Base-by-base conservation (phyloP, 2,329 filamentous ascomycete species). In the Aspergillus awamori region DNA sequence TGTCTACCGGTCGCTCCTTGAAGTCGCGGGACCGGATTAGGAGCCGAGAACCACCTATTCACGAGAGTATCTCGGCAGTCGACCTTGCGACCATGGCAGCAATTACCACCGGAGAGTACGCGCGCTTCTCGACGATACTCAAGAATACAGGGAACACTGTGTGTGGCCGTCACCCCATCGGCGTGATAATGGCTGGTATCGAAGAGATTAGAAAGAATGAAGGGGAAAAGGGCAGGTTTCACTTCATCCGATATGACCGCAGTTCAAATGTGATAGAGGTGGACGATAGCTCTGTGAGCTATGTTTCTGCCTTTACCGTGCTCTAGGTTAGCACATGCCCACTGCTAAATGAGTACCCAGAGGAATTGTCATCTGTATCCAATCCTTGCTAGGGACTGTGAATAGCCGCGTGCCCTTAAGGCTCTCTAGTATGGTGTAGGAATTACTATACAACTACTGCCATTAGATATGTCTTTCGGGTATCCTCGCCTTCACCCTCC, bases 131-230 rank as follows among this genome's bases (percentile, higher is more conserved):
- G 15, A 80, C 85, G 2, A 88, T 87, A 43, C 76, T 99, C 20
- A 77, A 82, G 56, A 79, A 85, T 38, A 98, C 94, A 0, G 86
- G 86, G 13, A 99, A 99, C 70, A 97, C 95, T 0, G 92, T 99
- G 0, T 99, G 95, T 72, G 95, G 95, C 3, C 84, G 94, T 53
- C 95, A 99, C 79, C 95, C 95, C 0, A 98, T 99, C 69, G 93
- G 95, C 0, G 89, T 98, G 4, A 85, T 90, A 39, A 93, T 99
- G 92, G 92, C 93, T 0, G 93, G 90, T 0, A 77, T 98, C 62
- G 93, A 97, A 78, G 79, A 82, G 53, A 72, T 91, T 33, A 72
- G 75, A 22, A 77, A 81, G 56, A 67, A 70, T 26, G 73, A 74
- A 8, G 72, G 75, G 64, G 70, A 69, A 57, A 77, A 77, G 60